Evolutionary conservation across 2,329 filamentous ascomycete species (phyloP).

Genomic region (Lecanicillium sp.): DNA sequence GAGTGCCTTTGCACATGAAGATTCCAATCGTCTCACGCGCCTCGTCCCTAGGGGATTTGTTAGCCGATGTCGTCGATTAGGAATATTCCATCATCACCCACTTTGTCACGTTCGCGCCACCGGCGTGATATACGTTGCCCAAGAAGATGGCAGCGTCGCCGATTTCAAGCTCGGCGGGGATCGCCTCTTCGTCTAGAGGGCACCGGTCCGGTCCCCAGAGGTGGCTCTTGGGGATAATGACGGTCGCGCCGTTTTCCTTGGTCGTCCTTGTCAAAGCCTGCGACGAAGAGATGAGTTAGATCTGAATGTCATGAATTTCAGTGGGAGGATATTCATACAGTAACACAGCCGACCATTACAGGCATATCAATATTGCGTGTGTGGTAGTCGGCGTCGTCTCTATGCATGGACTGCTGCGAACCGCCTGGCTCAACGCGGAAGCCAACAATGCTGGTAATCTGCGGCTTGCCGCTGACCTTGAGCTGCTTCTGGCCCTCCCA

Average conservation of each 20-base stretch:
- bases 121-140: conserved; percentile 31
- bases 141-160: conserved; percentile 32
- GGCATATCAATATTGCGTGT: conserved; percentile 24
- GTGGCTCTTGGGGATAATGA: conserved; percentile 32
- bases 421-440: conserved; percentile 32
- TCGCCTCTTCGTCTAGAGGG: conserved; percentile 28
- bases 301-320: neutral
- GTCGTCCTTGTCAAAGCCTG: conserved; percentile 30
- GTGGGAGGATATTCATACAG: conserved; percentile 7
- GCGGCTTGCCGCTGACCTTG: conserved; percentile 26
- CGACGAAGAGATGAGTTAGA: neutral
- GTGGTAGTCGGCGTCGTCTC: conserved; percentile 25
- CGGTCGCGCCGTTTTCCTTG: conserved; percentile 31
- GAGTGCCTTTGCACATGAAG: conserved; percentile 24
- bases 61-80: neutral
- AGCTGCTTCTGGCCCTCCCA: conserved; percentile 25
- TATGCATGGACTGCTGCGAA: conserved; percentile 28
- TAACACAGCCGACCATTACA: conserved; percentile 29
- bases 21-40: conserved; percentile 23
- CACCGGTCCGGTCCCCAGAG: conserved; percentile 29
- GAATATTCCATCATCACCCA: conserved; percentile 7
- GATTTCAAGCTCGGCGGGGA: conserved; percentile 29
- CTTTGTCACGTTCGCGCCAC: conserved; percentile 27
- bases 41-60: conserved; percentile 14
- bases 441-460: conserved; percentile 26